Conservation (phyloP, 2,329 filamentous ascomycete genomes). For the Ascomycota sp. region DNA sequence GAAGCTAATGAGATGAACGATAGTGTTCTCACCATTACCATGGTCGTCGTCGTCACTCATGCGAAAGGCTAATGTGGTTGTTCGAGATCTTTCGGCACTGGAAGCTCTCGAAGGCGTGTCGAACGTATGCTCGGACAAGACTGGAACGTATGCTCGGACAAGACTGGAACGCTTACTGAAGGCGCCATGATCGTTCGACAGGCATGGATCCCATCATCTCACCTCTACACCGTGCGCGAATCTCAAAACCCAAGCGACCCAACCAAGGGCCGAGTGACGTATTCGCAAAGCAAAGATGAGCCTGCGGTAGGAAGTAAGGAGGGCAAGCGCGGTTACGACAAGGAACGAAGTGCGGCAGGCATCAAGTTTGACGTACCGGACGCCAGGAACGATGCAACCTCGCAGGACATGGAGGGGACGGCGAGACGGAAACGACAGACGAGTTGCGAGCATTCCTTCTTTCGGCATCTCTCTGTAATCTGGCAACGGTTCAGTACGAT, state of each 20-base stretch:
- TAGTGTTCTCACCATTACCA: slow-evolving; percentile 47
- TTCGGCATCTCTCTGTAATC: slow-evolving; percentile 43
- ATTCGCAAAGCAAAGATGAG: slow-evolving; percentile 17
- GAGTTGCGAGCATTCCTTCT: slow-evolving; percentile 30
- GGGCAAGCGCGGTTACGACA: slow-evolving; percentile 33
- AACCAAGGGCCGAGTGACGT: slow-evolving; percentile 32
- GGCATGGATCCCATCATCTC: slow-evolving; percentile 39
- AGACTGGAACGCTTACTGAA: slow-evolving; percentile 47
- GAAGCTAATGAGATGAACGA: slow-evolving; percentile 3
- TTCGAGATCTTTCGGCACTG: slow-evolving; percentile 43
- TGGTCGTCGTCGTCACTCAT: slow-evolving; percentile 46
- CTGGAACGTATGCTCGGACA: too few species aligned
- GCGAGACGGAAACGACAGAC: slow-evolving; percentile 25
- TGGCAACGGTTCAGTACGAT: slow-evolving; percentile 35
- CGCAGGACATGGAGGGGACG: slow-evolving; percentile 11
- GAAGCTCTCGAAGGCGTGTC: slow-evolving; percentile 53
- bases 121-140: slow-evolving; percentile 57
- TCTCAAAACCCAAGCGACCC: slow-evolving; percentile 41
- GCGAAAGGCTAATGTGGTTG: slow-evolving; percentile 43
- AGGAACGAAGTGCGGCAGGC: slow-evolving; percentile 36
- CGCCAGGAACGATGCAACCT: slow-evolving; percentile 24
- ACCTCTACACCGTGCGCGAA: slow-evolving; percentile 38
- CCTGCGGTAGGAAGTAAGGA: slow-evolving; percentile 13
- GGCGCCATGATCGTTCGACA: slow-evolving; percentile 51
- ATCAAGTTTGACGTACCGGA: slow-evolving; percentile 44